Evolutionary conservation across 1,139 yeast genomes (phyloP).

Genomic region (Cylindricascospora bacillispora): DNA sequence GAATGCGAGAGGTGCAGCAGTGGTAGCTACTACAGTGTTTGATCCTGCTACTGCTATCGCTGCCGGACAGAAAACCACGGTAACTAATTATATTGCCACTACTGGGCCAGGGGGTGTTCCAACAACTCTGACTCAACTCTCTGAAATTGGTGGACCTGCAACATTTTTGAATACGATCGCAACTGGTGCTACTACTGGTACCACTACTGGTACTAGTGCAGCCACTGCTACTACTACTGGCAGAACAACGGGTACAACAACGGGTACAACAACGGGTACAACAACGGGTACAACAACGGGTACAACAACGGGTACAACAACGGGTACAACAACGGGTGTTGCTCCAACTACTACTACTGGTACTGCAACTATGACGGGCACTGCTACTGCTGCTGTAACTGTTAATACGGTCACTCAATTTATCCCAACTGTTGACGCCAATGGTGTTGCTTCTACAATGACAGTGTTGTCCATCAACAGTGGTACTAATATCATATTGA

Average conservation of each 20-base stretch:
- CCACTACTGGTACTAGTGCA: constrained; percentile 6
- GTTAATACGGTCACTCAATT: not conserved
- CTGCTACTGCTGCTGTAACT: not conserved
- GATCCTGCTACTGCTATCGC: constrained; percentile 11
- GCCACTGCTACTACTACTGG: constrained; percentile 2
- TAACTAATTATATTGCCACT: constrained; percentile 5
- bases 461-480: not conserved
- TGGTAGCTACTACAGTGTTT: constrained; percentile 11
- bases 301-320: constrained; percentile 2
- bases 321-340: constrained; percentile 5
- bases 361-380: not conserved
- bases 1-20: constrained; percentile 14
- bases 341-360: constrained; percentile 4
- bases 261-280: constrained; percentile 5
- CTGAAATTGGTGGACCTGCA: constrained; percentile 4
- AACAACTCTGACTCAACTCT: constrained; percentile 2
- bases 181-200: constrained; percentile 2
- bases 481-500: not conserved
- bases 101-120: constrained; percentile 7
- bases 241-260: constrained; percentile 3
- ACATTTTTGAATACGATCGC: constrained; percentile 4
- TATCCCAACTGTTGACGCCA: not conserved
- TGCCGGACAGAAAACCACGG: constrained; percentile 3
- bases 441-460: not conserved
- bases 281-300: constrained; percentile 3